Conservation (phyloP, 2,329 filamentous ascomycete species). For the Moelleriella libera region DNA sequence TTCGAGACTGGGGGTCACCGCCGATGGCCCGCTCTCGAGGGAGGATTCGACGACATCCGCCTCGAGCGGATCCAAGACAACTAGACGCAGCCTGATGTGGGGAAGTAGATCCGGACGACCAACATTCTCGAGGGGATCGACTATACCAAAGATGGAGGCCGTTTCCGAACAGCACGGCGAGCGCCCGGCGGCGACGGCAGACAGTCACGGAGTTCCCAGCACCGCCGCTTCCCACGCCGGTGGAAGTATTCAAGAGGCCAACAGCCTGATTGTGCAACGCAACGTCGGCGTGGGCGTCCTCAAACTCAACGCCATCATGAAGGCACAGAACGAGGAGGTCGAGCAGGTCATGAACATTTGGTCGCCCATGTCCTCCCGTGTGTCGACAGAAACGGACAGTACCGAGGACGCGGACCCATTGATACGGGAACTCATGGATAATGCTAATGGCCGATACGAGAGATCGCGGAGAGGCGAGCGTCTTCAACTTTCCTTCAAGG, state of each 20-base stretch:
- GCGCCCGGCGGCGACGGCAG: slow-evolving; percentile 25
- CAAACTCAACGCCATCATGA: slow-evolving; percentile 62
- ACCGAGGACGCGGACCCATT: slow-evolving; percentile 59
- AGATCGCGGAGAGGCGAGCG: slow-evolving; percentile 60
- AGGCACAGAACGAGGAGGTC: slow-evolving; percentile 47
- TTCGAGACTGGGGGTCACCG: slow-evolving; percentile 35
- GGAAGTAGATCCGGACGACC: slow-evolving; percentile 42
- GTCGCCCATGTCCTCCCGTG: slow-evolving; percentile 43
- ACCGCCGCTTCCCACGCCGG: slow-evolving; percentile 37
- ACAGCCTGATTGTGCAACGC: slow-evolving; percentile 25
- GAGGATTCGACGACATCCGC: slow-evolving; percentile 33
- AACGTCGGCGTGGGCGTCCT: slow-evolving; percentile 66
- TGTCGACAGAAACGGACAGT: slow-evolving; percentile 41
- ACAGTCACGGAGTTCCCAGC: slow-evolving; percentile 32
- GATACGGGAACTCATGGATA: slow-evolving; percentile 59
- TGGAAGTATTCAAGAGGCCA: slow-evolving; percentile 6
- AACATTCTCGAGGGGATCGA: slow-evolving; percentile 36
- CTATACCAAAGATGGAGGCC: slow-evolving; percentile 35
- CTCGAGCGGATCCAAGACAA: slow-evolving; percentile 34
- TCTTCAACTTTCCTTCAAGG: slow-evolving; percentile 64
- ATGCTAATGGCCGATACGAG: slow-evolving; percentile 58
- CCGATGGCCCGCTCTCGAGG: slow-evolving; percentile 25
- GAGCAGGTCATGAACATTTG: slow-evolving; percentile 70
- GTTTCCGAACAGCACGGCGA: slow-evolving; percentile 37
- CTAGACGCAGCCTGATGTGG: slow-evolving; percentile 57